Evolutionary conservation across 1,284 basidiomycete species (phyloP).

Genomic region (Cystobasidium sp.): DNA sequence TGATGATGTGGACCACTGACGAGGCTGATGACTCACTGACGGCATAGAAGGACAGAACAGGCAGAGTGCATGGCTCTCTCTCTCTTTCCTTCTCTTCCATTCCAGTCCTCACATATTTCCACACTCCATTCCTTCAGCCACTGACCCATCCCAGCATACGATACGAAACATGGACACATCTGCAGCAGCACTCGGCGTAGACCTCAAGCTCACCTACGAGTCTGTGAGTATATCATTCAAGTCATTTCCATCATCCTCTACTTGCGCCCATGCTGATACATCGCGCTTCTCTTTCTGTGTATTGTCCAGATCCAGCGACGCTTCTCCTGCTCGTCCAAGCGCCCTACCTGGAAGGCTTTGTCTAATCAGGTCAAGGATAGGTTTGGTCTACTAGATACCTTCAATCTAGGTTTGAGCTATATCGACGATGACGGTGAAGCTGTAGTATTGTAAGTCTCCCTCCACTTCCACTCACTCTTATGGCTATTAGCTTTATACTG

Average conservation of each 20-base stretch:
- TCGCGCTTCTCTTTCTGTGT: neutral
- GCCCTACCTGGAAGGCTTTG: conserved; percentile 26
- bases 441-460: conserved; percentile 22
- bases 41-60: no score
- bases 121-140: neutral
- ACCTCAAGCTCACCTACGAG: conserved; percentile 38
- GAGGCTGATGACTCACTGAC: no score
- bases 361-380: conserved; percentile 7
- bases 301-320: conserved; percentile 24
- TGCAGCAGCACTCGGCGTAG: conserved; percentile 3
- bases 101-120: neutral
- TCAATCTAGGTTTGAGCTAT: conserved; percentile 24
- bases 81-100: no score
- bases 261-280: neutral
- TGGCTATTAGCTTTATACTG: no score
- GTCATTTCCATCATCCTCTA: neutral
- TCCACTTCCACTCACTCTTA: neutral
- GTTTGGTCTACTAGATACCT: conserved; percentile 15
- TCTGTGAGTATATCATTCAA: neutral
- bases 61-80: no score
- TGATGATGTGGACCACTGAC: no score
- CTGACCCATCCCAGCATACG: neutral
- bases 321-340: conserved; percentile 16
- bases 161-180: neutral
- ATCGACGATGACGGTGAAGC: conserved; percentile 24